These are phyloP conservation scores for Actinomucor elegans DNA, from an alignment of 371 early-diverging fungal species.

Conservation along the genomic window DNA sequence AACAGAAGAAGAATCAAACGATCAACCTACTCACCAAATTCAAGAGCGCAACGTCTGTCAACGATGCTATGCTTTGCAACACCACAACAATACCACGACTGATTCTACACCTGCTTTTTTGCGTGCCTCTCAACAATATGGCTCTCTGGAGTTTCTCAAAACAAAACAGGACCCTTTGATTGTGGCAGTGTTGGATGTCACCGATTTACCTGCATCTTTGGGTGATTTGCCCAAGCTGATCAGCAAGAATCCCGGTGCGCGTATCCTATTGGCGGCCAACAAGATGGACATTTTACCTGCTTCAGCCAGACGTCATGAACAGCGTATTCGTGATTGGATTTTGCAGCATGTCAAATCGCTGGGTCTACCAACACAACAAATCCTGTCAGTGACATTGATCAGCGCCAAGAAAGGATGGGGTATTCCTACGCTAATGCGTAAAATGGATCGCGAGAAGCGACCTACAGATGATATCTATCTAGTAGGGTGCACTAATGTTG, in stretches of 20 bases:
- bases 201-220: slow-evolving; percentile 65
- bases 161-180: slow-evolving; percentile 56
- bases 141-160: slow-evolving; percentile 55
- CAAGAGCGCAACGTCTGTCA: slow-evolving; percentile 53
- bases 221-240: slow-evolving; percentile 45
- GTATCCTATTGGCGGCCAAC: slow-evolving; percentile 64
- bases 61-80: slow-evolving; percentile 55
- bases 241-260: slow-evolving; percentile 43
- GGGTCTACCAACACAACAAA: slow-evolving; percentile 39
- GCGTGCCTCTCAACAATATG: slow-evolving; percentile 54
- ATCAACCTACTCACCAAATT: slow-evolving; percentile 13
- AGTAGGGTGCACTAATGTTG: slow-evolving; percentile 72
- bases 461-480: slow-evolving; percentile 68
- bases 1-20: slow-evolving; percentile 3
- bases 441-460: slow-evolving; percentile 41
- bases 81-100: slow-evolving; percentile 49
- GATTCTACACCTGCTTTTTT: slow-evolving; percentile 40
- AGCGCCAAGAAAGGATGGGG: slow-evolving; percentile 68
- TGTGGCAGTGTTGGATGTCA: slow-evolving; percentile 62
- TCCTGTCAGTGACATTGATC: slow-evolving; percentile 51
- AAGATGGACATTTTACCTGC: slow-evolving; percentile 66
- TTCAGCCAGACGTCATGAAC: slow-evolving; percentile 44
- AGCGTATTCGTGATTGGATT: slow-evolving; percentile 61
- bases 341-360: slow-evolving; percentile 42
- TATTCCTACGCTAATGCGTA: slow-evolving; percentile 47